These are phyloP conservation scores for Nannochloropsis salina DNA, from an alignment of 108 stramenopile genomes.

Conservation along the genomic window DNA sequence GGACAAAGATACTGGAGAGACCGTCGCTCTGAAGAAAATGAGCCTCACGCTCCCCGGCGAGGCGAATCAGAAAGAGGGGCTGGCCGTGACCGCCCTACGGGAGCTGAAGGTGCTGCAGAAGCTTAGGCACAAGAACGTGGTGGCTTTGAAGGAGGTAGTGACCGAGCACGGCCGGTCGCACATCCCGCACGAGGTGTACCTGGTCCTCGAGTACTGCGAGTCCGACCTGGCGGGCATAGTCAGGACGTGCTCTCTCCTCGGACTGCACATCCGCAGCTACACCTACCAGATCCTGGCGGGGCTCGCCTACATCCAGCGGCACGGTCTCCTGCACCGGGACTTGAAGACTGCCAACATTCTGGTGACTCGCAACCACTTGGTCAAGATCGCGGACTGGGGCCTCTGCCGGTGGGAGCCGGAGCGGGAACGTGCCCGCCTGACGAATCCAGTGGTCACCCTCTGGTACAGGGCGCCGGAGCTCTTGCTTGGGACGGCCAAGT, in stretches of 20 bases:
- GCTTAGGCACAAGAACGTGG: neutral
- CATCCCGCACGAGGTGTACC: neutral
- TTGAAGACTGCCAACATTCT: slow-evolving; percentile 59
- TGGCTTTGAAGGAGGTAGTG: neutral
- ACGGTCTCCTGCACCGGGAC: slow-evolving; percentile 87
- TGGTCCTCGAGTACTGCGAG: slow-evolving; percentile 9
- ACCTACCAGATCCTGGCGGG: slow-evolving; percentile 67
- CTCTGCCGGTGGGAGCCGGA: neutral
- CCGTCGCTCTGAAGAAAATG: neutral
- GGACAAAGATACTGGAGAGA: slow-evolving; percentile 17
- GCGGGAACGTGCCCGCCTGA: slow-evolving; percentile 21
- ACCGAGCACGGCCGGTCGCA: neutral
- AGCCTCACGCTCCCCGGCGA: neutral
- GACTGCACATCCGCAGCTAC: neutral
- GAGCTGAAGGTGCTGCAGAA: slow-evolving; percentile 15
- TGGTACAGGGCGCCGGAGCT: slow-evolving; percentile 59
- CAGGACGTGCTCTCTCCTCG: slow-evolving; percentile 6
- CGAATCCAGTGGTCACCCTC: slow-evolving; percentile 49
- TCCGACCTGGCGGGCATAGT: neutral
- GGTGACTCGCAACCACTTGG: slow-evolving; percentile 39
- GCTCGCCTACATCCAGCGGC: slow-evolving; percentile 71
- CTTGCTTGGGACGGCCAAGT: slow-evolving; percentile 42
- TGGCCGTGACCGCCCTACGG: neutral
- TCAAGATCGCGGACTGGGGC: slow-evolving; percentile 58
- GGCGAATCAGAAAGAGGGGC: neutral